Conservation (phyloP, 352 stramenopile genomes). For the Phytophthora hybrid region DNA sequence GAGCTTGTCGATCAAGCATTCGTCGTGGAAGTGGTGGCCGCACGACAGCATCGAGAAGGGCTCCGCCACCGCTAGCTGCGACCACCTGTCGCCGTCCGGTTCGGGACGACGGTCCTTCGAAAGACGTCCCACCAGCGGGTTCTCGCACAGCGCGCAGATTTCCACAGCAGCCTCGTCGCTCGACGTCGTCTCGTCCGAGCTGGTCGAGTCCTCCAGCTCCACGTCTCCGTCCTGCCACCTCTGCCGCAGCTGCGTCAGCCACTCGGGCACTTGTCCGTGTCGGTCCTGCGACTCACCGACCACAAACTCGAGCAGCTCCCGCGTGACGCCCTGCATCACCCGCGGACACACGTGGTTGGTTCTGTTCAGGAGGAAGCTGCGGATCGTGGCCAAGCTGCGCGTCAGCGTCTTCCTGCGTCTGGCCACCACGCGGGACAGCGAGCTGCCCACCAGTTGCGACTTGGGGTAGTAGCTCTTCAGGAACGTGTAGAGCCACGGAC, state of each 20-base stretch:
- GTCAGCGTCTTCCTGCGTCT: conserved; percentile 49
- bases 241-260: conserved; percentile 31
- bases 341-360: conserved; percentile 46
- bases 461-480: conserved; percentile 57
- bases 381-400: conserved; percentile 48
- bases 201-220: conserved; percentile 19
- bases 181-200: conserved; percentile 25
- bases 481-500: conserved; percentile 49
- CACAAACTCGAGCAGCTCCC: conserved; percentile 47
- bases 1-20: conserved; percentile 67
- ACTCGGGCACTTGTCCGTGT: conserved; percentile 27
- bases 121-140: conserved; percentile 21
- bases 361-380: conserved; percentile 47
- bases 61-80: conserved; percentile 9
- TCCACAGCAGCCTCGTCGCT: conserved; percentile 22
- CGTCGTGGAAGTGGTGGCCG: conserved; percentile 76
- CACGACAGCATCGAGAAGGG: conserved; percentile 61
- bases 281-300: conserved; percentile 22
- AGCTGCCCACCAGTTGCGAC: conserved; percentile 41
- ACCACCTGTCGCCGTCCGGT: conserved; percentile 18
- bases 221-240: conserved; percentile 40
- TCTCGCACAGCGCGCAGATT: conserved; percentile 33
- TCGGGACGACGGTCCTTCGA: background rate
- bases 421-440: conserved; percentile 40
- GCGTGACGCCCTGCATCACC: conserved; percentile 37